These are phyloP conservation scores for Coemansia furcata DNA, from an alignment of 192 early-diverging fungal genomes.

Conservation along the genomic window DNA sequence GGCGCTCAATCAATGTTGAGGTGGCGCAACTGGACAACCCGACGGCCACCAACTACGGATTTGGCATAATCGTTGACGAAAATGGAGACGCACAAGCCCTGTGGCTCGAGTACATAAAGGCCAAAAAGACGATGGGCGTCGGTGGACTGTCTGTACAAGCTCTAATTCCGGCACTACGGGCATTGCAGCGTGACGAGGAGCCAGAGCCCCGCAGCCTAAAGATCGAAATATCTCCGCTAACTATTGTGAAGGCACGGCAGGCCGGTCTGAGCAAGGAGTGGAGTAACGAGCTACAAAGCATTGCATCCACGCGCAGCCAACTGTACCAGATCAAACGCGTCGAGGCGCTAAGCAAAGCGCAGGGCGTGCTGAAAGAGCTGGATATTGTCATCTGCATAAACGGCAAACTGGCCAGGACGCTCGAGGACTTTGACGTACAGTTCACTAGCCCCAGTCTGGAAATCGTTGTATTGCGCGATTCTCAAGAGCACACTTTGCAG, in stretches of 20 bases:
- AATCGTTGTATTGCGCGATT: conserved; percentile 69
- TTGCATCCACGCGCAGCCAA: conserved; percentile 52
- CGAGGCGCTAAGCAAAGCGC: conserved; percentile 56
- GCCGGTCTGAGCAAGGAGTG: conserved; percentile 60
- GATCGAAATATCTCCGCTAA: conserved; percentile 61
- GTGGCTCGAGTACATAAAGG: conserved; percentile 35
- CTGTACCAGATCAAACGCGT: conserved; percentile 61
- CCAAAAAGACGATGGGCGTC: conserved; percentile 52
- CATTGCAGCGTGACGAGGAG: conserved; percentile 51
- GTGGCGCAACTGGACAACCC: conserved; percentile 30
- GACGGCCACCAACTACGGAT: conserved; percentile 15
- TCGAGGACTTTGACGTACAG: conserved; percentile 59
- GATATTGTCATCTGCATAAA: conserved; percentile 71
- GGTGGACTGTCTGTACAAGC: conserved; percentile 53
- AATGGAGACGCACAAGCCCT: conserved; percentile 34
- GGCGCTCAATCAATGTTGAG: conserved; percentile 49
- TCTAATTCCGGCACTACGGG: conserved; percentile 54
- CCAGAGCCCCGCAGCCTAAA: conserved; percentile 59
- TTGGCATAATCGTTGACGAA: conserved; percentile 43
- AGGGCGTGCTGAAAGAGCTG: conserved; percentile 59
- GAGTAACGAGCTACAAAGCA: conserved; percentile 58
- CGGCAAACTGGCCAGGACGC: conserved; percentile 60
- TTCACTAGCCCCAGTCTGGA: conserved; percentile 55
- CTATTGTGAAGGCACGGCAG: conserved; percentile 60
- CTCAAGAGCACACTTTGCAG: conserved; percentile 60